Evolutionary conservation across 257 asterid genomes (phyloP), one percentile per base, ranked within the genome.

Genomic region (Forsythia suspensa): DNA sequence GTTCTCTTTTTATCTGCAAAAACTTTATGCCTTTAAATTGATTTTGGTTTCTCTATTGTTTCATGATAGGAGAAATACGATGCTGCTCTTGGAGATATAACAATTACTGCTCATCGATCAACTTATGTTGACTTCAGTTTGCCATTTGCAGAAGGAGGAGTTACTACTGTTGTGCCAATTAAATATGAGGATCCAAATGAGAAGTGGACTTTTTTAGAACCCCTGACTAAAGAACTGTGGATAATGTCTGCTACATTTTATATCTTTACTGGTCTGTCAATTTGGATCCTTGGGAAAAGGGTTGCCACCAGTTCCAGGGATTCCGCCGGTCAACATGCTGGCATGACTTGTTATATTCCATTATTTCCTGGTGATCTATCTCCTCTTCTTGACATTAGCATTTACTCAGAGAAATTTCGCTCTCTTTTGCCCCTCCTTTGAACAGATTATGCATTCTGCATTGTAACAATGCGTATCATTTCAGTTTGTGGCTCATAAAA

Each of bases 21-120:
- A 9, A 18, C 16, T 61, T 66, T 13, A 52, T 57, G 39, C 5
- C 65, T 68, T 57, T 44, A 8, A 67, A 4, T n/a, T 20, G 3
- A 74, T 68, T 43, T n/a, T 76, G 7, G 20, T 57, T 24, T 61
- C 13, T 18, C 71, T 41, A 46, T 24, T 59, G 2, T 63, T 24
- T 76, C 76, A 75, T 38, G 71, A 36, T 70, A 81, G 89, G 81
- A 78, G 69, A 55, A 79, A 2, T 83, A 77, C 41, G 88, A 83
- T 73, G 88, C 85, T 73, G 89, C 85, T 29, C 63, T 87, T 3
- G 91, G 91, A 43, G 91, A 85, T 52, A 81, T 87, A 39, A 85
- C 86, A n/a, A 85, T 83, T 46, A 87, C 89, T 24, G 85, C 85
- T 43, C 68, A 81, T 39, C 43, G 89, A 68, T 87, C 88, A 10